Percentiles rank a stretch among this genome's conserved stretches.
Conservation (phyloP, 1,284 basidiomycete genomes). For the Waitea zeae region DNA sequence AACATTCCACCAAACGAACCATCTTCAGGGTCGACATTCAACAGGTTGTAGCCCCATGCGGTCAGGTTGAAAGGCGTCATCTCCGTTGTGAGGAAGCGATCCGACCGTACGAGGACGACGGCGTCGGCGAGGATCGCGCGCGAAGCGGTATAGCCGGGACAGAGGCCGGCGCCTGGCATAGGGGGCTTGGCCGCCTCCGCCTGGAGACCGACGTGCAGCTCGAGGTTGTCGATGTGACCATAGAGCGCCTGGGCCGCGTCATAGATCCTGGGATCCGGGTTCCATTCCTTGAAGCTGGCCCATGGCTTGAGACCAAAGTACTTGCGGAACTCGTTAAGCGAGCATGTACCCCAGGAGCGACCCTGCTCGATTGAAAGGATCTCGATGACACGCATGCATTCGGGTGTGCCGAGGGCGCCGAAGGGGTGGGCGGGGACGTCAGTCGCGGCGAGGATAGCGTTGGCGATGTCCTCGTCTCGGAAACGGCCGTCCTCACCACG, state of each 20-base stretch:
- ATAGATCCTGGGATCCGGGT: conserved; percentile 54
- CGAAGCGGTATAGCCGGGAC: conserved; percentile 72
- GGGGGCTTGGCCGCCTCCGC: conserved; percentile 59
- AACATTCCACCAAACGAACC: conserved; percentile 62
- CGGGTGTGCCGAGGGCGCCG: conserved; percentile 62
- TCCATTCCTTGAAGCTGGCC: conserved; percentile 67
- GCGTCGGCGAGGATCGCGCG: conserved; percentile 81
- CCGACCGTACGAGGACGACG: conserved; percentile 71
- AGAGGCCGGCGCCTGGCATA: conserved; percentile 64
- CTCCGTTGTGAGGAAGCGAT: conserved; percentile 72
- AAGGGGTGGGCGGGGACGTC: conserved; percentile 63
- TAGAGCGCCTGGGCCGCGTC: conserved; percentile 63
- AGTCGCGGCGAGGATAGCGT: conserved; percentile 40
- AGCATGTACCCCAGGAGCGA: conserved; percentile 46
- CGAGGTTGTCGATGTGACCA: conserved; percentile 60
- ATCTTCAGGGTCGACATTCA: conserved; percentile 47
- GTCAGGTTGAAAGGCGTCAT: conserved; percentile 72
- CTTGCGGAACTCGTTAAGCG: conserved; percentile 12
- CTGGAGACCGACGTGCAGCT: conserved; percentile 62
- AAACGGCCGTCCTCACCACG: conserved; percentile 49
- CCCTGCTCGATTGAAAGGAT: conserved; percentile 71
- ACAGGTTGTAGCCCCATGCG: conserved; percentile 67
- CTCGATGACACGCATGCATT: conserved; percentile 60
- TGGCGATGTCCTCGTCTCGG: conserved; percentile 56
- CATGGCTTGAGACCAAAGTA: conserved; percentile 55